These are phyloP conservation scores for Luffa aegyptiaca DNA, from an alignment of 306 rosid genomes.

Conservation along the genomic window DNA sequence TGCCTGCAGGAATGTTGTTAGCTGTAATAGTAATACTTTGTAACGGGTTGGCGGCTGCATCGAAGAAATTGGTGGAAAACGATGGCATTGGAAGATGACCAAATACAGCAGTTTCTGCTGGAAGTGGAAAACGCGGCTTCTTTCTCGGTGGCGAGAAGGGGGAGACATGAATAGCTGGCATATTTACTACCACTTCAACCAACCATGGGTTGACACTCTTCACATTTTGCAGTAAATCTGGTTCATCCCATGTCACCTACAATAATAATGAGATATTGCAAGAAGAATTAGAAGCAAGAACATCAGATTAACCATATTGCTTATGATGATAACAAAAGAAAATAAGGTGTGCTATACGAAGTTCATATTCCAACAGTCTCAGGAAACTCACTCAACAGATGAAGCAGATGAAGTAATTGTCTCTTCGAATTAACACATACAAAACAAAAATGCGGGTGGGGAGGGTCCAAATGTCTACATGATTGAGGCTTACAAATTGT, in stretches of 20 bases:
- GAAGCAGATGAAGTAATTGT: neutral
- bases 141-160: slow-evolving; percentile 74
- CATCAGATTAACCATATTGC: neutral
- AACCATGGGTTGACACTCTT: slow-evolving; percentile 90
- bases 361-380: neutral
- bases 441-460: too few species aligned
- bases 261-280: slow-evolving; percentile 10
- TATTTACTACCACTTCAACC: slow-evolving; percentile 68
- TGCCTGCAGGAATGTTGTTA: slow-evolving; percentile 54
- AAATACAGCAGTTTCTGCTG: slow-evolving; percentile 41
- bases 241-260: slow-evolving; percentile 96
- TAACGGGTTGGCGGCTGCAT: slow-evolving; percentile 34
- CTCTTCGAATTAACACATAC: neutral
- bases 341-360: neutral
- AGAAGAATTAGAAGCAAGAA: slow-evolving; percentile 11
- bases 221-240: slow-evolving; percentile 89
- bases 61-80: slow-evolving; percentile 34
- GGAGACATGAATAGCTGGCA: slow-evolving; percentile 63
- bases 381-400: neutral
- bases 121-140: slow-evolving; percentile 44
- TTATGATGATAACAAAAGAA: neutral
- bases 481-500: neutral
- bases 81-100: slow-evolving; percentile 58
- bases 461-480: neutral
- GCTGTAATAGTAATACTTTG: slow-evolving; percentile 30